Evolutionary conservation across 768 basidiomycete species (phyloP).

Genomic region (Pleurotus sapidus): DNA sequence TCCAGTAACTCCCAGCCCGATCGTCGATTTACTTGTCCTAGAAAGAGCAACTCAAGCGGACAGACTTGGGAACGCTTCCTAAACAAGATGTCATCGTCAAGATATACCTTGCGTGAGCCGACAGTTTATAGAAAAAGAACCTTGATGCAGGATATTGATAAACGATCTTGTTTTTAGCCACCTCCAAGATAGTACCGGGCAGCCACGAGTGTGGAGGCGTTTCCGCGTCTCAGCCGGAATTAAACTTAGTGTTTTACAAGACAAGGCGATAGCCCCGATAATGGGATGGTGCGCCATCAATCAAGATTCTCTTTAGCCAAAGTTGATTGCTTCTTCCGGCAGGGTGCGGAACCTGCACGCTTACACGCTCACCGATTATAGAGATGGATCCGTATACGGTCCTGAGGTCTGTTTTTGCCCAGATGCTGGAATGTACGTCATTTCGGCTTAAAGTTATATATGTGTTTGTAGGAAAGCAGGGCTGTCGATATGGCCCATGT

Average conservation of each 20-base stretch:
- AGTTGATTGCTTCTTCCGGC: neutral
- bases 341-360: constrained; percentile 29
- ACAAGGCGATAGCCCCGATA: constrained; percentile 29
- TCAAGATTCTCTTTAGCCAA: neutral
- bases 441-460: neutral
- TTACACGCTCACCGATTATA: constrained; percentile 28
- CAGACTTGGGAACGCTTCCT: neutral
- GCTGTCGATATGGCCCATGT: constrained; percentile 19
- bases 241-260: constrained; percentile 28
- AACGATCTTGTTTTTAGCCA: neutral
- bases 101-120: constrained; percentile 4
- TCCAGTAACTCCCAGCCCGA: neutral
- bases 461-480: constrained; percentile 5
- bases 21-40: neutral
- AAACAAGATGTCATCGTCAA: constrained; percentile 9
- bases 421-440: neutral
- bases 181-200: constrained; percentile 12
- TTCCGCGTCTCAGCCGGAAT: constrained; percentile 31
- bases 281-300: constrained; percentile 25
- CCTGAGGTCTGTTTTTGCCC: constrained; percentile 20
- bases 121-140: neutral
- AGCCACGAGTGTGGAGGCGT: constrained; percentile 25
- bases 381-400: constrained; percentile 28
- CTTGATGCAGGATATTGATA: neutral
- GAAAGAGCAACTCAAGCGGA: neutral